Base-by-base conservation (phyloP, 2,329 filamentous ascomycete genomes). In the Fusarium sp. region DNA sequence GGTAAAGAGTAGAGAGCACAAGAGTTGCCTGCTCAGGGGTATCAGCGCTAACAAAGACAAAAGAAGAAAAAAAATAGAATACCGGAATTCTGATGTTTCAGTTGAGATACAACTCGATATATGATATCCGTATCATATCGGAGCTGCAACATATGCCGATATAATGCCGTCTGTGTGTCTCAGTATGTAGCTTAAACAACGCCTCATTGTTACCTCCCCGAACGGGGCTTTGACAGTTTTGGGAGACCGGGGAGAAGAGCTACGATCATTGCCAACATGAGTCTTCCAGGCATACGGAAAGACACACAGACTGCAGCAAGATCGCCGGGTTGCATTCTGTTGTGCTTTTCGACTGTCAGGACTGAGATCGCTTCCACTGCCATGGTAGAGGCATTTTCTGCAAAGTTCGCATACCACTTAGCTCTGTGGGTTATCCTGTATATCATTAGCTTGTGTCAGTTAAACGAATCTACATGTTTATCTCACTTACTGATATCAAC, bases 301-400 rank as follows among this genome's bases (percentile, higher is more conserved):
- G 78, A 58, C 89, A 89, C 0, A 84, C 88, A 70, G 93, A 91
- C 77, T 93, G 89, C 5, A 94, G 77, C 12, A 94, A 80, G 30
- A 93, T 79, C 22, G 90, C 89, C 3, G 91, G 93, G 81, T 94
- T 94, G 39, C 92, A 92, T 73, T 92, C 92, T 60, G 92, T 90
- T 12, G 92, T 92, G 71, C 89, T 4, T 26, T 10, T 18, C 7
- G 42, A 17, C 4, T 15, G 6, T 10, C 18, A 51, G 13, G 24
- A 26, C 36, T 28, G 32, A 32, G 44, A 3, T n/a, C 28, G 28
- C 34, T 58, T 52, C 58, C 45, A 34, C 45, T 24, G 20, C 11
- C 20, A 18, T 47, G 18, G 28, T 34, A 24, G 38, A 56, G 18
- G 56, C 36, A 11, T 26, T 22, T 26, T 13, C 30, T 12, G 18